These are phyloP conservation scores for Amaranthus cruentus DNA, from an alignment of 148 eudicot genomes.

Conservation along the genomic window DNA sequence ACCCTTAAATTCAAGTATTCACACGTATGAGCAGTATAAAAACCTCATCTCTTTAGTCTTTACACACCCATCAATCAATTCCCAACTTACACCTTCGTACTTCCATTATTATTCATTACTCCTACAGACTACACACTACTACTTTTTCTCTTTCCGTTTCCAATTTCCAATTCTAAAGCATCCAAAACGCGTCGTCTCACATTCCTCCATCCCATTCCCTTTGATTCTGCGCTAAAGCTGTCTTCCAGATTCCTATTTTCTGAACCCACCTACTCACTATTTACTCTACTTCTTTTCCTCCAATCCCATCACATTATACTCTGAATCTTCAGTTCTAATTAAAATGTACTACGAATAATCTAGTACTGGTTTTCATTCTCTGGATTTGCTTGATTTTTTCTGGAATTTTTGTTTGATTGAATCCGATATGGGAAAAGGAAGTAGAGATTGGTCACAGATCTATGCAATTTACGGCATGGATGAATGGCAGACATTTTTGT, in stretches of 20 bases:
- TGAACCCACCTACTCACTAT: not conserved
- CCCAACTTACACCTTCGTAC: not conserved
- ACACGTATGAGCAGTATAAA: slow-evolving; percentile 18
- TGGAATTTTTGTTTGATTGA: too few species aligned
- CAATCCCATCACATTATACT: too few species aligned
- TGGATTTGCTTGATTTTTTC: too few species aligned
- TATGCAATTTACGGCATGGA: slow-evolving; percentile 86
- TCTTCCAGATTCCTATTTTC: not conserved
- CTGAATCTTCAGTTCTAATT: too few species aligned
- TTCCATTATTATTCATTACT: not conserved
- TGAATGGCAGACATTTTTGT: slow-evolving; percentile 67
- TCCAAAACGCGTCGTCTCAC: slow-evolving; percentile 21
- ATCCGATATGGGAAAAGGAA: slow-evolving; percentile 49
- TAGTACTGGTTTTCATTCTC: too few species aligned
- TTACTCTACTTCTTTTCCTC: too few species aligned
- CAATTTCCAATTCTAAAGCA: not conserved
- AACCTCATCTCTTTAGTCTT: not conserved
- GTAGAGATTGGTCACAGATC: slow-evolving; percentile 91
- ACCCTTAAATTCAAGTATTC: not conserved
- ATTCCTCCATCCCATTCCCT: not conserved
- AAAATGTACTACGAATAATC: too few species aligned
- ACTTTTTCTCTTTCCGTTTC: not conserved
- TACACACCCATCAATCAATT: not conserved
- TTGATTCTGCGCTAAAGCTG: slow-evolving; percentile 16
- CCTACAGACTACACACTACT: not conserved